phyloP scores from a whole-genome alignment of 352 stramenopile species.

The Globisporangium heterothallicum region DNA sequence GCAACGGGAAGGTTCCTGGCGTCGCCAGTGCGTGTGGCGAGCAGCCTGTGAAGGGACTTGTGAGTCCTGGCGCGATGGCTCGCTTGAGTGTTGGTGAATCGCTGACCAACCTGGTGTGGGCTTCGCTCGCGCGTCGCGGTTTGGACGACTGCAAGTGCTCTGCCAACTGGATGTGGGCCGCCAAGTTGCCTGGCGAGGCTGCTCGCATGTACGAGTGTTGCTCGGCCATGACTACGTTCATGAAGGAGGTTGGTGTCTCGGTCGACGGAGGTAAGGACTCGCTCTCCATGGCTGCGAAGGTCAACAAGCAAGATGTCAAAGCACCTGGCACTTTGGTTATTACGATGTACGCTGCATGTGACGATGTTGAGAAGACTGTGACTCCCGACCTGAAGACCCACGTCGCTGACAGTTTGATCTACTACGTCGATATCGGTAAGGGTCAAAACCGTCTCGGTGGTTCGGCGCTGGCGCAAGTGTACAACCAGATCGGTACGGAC shows the following conservation, averaged over 20 bases:
- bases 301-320: constrained; percentile 95
- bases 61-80: constrained; percentile 95
- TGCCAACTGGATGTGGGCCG: constrained; percentile 99
- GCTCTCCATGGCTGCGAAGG: constrained; percentile 97
- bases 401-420: constrained; percentile 71
- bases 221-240: constrained; percentile 92
- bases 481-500: constrained; percentile 80
- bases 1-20: constrained; percentile 84
- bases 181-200: constrained; percentile 98
- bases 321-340: constrained; percentile 96
- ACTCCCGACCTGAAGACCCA: constrained; percentile 96
- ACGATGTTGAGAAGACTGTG: constrained; percentile 95
- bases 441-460: constrained; percentile 92
- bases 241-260: constrained; percentile 94
- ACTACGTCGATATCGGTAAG: constrained; percentile 95
- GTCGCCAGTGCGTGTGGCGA: constrained; percentile 96
- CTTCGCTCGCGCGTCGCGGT: constrained; percentile 81
- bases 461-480: constrained; percentile 94
- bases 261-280: constrained; percentile 99
- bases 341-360: constrained; percentile 96
- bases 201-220: constrained; percentile 99
- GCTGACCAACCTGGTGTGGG: constrained; percentile 99
- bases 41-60: constrained; percentile 95
- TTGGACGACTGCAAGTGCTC: constrained; percentile 97
- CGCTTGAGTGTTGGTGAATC: constrained; percentile 95